Percentiles rank a stretch among this genome's conserved stretches.
Conservation (phyloP, 2,329 filamentous ascomycete species). For the Arthrocladium fulminans region DNA sequence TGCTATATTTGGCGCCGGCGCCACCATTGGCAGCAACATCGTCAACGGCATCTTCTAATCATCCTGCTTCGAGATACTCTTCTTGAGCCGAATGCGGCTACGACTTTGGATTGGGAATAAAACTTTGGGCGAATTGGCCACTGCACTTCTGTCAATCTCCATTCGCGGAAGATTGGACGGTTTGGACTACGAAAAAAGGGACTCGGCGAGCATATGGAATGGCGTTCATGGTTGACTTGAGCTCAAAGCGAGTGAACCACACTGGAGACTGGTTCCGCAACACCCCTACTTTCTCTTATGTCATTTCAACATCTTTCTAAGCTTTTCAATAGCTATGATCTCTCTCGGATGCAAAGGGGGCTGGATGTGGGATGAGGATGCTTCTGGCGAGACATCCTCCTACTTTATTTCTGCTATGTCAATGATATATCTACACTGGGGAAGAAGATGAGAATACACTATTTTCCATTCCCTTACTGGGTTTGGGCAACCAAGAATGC, state of each 20-base stretch:
- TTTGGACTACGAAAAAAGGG: neutral
- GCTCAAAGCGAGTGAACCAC: neutral
- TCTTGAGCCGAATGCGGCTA: neutral
- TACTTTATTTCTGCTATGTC: neutral
- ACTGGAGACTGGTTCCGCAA: neutral
- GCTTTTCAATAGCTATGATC: neutral
- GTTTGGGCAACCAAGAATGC: too few species aligned
- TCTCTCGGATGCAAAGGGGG: neutral
- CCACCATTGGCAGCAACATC: constrained; percentile 79
- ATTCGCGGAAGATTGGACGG: neutral
- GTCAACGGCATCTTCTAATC: constrained; percentile 80
- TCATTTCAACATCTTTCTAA: neutral
- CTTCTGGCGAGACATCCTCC: neutral
- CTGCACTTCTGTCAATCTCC: neutral
- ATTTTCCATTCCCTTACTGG: neutral
- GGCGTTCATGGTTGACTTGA: neutral
- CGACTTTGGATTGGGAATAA: neutral
- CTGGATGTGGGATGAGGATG: neutral
- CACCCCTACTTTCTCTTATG: constrained; percentile 4
- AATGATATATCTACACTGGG: constrained; percentile 3
- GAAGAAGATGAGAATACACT: constrained; percentile 1
- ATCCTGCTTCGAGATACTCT: neutral
- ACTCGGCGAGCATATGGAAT: constrained; percentile 1
- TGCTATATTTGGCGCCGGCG: constrained; percentile 63
- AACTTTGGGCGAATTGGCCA: neutral